Evolutionary conservation across 176 grass and related monocot genomes (phyloP).

Genomic region (Calamus simplicifolius): DNA sequence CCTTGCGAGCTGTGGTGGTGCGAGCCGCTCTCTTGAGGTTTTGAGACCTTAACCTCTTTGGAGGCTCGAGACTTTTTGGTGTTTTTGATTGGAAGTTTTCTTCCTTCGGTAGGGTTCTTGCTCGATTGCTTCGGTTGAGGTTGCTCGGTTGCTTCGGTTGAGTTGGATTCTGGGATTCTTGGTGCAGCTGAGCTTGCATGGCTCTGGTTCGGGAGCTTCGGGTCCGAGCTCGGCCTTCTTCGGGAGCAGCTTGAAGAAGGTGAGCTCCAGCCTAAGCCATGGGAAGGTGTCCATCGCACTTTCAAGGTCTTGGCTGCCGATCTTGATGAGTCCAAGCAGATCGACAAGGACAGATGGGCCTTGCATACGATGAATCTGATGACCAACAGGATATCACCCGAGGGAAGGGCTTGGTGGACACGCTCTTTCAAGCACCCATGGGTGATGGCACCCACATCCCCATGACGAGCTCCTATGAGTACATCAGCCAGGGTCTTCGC

Average conservation of each 20-base stretch:
- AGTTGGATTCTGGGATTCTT: not conserved
- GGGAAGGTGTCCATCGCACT: not conserved
- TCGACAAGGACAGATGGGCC: conserved; percentile 39
- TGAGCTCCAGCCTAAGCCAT: conserved; percentile 9
- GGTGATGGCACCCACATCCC: conserved; percentile 80
- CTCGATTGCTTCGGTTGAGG: too few relatives aligned
- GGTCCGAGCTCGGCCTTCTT: conserved; percentile 26
- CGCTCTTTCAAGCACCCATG: conserved; percentile 73
- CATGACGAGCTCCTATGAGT: conserved; percentile 83
- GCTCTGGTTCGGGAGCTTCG: conserved; percentile 4
- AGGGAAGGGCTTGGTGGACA: conserved; percentile 70
- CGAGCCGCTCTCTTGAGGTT: too few relatives aligned
- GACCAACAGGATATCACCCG: conserved; percentile 96
- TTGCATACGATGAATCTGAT: conserved; percentile 56
- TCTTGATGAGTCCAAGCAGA: conserved; percentile 49
- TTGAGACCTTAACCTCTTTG: too few relatives aligned
- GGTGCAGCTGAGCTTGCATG: conserved; percentile 11
- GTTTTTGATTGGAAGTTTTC: too few relatives aligned
- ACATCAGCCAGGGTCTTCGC: conserved; percentile 69
- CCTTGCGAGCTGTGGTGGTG: too few relatives aligned
- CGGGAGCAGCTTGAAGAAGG: conserved; percentile 29
- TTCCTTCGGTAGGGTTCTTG: too few relatives aligned
- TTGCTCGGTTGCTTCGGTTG: too few relatives aligned
- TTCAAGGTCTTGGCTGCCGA: conserved; percentile 40
- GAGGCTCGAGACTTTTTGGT: too few relatives aligned